Conservation (phyloP, 2,329 filamentous ascomycete genomes). For the Ophiocordyceps unilateralis region DNA sequence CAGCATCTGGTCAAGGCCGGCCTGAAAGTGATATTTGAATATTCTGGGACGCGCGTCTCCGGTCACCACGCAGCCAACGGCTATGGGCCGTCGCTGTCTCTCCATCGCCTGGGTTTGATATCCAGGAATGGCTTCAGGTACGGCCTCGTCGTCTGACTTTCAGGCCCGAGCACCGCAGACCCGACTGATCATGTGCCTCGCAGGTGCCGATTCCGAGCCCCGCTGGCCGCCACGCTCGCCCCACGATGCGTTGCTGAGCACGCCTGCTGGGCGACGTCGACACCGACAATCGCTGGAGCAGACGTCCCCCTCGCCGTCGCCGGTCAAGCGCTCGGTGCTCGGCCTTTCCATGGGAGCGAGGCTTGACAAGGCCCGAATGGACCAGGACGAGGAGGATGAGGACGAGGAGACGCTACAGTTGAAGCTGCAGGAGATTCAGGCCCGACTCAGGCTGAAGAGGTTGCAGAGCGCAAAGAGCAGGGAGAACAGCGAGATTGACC, state of each 20-base stretch:
- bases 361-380: conserved; percentile 2
- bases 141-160: neutral
- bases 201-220: conserved; percentile 21
- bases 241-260: conserved; percentile 44
- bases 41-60: too few relatives aligned
- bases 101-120: conserved; percentile 1
- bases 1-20: too few relatives aligned
- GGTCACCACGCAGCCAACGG: conserved; percentile 2
- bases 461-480: conserved; percentile 41
- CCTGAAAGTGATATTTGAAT: too few relatives aligned
- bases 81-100: conserved; percentile 3
- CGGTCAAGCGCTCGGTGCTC: conserved; percentile 14
- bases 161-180: neutral
- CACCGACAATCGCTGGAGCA: conserved; percentile 51
- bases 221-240: conserved; percentile 54
- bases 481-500: conserved; percentile 6
- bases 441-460: conserved; percentile 72
- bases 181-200: neutral
- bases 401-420: conserved; percentile 83
- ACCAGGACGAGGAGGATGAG: conserved; percentile 43
- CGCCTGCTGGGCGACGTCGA: conserved; percentile 64
- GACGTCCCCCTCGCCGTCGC: conserved; percentile 52
- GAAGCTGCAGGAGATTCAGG: conserved; percentile 76
- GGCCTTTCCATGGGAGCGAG: neutral
- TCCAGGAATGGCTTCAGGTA: conserved; percentile 5